Evolutionary conservation across 306 rosid species (phyloP), one percentile per base, ranked within the genome.

Genomic region (Cicer judaicum): DNA sequence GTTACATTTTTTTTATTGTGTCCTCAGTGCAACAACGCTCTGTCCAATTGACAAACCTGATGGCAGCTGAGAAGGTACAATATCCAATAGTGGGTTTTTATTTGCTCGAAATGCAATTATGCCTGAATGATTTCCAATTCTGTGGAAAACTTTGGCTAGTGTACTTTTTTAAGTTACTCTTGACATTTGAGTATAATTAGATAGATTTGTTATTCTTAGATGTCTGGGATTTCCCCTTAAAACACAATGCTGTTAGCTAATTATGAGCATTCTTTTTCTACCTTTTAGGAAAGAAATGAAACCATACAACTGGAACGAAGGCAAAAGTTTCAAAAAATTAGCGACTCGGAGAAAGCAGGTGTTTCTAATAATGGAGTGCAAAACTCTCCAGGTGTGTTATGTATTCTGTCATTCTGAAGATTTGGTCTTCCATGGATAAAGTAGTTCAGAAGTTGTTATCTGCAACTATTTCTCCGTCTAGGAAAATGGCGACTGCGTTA

Each of bases 21-120:
- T 50, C 74, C 60, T 43, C 87, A 90, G 97, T 87, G 79, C 81
- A 79, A 72, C 88, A 83, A 68, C 80, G 38, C 60, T 79, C 85
- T 76, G 39, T 64, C 59, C 84, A 76, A 76, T 76, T 88, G 81
- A 62, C 82, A 14, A 91, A 81, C 53, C 78, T 42, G 68, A 55
- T 78, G 73, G 74, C 89, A 39, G 78, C 80, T 5, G 96, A 89
- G 78, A 89, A 84, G 98, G 96, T 87, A 87, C 63, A 70, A 57
- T 46, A 53, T 59, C 78, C 39, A 42, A 41, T 40, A 0, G 1
- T 24, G 39, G 68, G n/a, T 59, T 77, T 77, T 67, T 65, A 60
- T 48, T 65, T 57, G 72, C 36, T 49, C 71, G 72, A 54, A 65
- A 10, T 72, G 48, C 68, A 42, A 64, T 50, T 65, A 18, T 59